Evolutionary conservation across 108 stramenopile species (phyloP).

Genomic region (Cyclotella choctawhatcheeana): DNA sequence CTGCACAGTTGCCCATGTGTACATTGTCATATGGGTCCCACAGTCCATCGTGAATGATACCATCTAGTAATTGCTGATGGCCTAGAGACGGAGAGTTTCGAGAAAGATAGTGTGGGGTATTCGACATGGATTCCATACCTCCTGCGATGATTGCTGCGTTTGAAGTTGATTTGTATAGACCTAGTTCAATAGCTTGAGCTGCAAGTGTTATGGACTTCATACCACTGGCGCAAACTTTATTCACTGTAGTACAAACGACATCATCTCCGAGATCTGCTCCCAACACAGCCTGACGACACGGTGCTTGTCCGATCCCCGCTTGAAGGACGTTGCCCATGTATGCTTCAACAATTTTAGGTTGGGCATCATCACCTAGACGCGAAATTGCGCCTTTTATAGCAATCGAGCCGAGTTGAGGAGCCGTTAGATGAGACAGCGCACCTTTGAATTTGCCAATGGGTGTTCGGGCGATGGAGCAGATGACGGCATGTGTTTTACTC

Average conservation of each 20-base stretch:
- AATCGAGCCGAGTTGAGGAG: slow-evolving; percentile 82
- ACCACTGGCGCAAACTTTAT: slow-evolving; percentile 98
- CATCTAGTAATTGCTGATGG: slow-evolving; percentile 73
- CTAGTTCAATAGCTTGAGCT: slow-evolving; percentile 66
- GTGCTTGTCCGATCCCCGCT: slow-evolving; percentile 97
- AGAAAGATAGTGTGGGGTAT: slow-evolving; percentile 94
- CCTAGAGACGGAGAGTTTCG: slow-evolving; percentile 82
- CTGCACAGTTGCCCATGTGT: slow-evolving; percentile 98
- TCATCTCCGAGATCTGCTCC: slow-evolving; percentile 60
- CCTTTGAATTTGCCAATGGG: slow-evolving; percentile 92
- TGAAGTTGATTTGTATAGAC: slow-evolving; percentile 11
- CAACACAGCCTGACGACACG: slow-evolving; percentile 84
- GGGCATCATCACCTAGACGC: slow-evolving; percentile 57
- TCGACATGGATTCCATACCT: slow-evolving; percentile 97
- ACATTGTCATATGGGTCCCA: slow-evolving; percentile 95
- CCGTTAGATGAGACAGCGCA: slow-evolving; percentile 82
- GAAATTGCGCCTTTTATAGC: slow-evolving; percentile 79
- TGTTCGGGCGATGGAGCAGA: slow-evolving; percentile 90
- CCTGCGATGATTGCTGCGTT: slow-evolving; percentile 84
- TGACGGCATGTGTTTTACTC: slow-evolving; percentile 65
- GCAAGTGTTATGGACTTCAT: slow-evolving; percentile 92
- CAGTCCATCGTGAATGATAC: slow-evolving; percentile 92
- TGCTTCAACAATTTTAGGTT: slow-evolving; percentile 77
- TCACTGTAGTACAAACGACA: slow-evolving; percentile 80
- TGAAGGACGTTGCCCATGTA: slow-evolving; percentile 96